Evolutionary conservation across 2,329 filamentous ascomycete genomes (phyloP).

Genomic region (Diplocarpon mali): DNA sequence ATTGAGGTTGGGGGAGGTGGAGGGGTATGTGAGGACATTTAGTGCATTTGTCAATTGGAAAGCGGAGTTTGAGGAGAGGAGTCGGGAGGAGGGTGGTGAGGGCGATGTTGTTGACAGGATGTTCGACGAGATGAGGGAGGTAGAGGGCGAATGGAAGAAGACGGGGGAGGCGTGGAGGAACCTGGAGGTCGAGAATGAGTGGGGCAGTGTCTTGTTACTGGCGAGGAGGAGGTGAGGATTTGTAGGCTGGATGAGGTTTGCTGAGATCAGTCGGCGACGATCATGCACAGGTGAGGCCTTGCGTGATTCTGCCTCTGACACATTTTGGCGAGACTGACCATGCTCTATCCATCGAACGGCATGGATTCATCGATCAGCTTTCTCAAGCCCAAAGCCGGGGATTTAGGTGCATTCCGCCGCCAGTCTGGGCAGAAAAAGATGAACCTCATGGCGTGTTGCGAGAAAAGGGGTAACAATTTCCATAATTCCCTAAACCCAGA

Average conservation of each 20-base stretch:
- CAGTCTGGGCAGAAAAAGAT: too few species aligned
- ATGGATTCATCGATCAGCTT: too few species aligned
- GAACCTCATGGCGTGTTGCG: too few species aligned
- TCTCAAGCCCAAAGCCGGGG: too few species aligned
- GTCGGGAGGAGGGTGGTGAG: conserved; percentile 40
- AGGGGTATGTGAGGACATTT: conserved; percentile 51
- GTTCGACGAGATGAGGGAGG: conserved; percentile 45
- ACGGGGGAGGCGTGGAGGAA: conserved; percentile 39
- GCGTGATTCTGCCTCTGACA: too few species aligned
- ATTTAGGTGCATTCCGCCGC: too few species aligned
- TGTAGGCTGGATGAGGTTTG: not conserved
- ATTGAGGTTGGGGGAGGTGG: conserved; percentile 45
- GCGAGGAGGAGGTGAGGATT: conserved; percentile 33
- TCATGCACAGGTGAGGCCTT: too few species aligned
- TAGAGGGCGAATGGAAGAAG: conserved; percentile 40
- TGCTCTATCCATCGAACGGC: too few species aligned
- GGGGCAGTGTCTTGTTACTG: conserved; percentile 50
- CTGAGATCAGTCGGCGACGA: too few species aligned
- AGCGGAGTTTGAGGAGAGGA: conserved; percentile 37
- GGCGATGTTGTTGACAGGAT: conserved; percentile 53
- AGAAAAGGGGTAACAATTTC: too few species aligned
- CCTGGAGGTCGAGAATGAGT: conserved; percentile 44
- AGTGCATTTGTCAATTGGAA: conserved; percentile 49
- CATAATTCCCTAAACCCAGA: too few species aligned
- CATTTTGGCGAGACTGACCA: too few species aligned